Base-by-base conservation (phyloP, 805 yeast genomes). In the Hanseniaspora hatyaiensis region DNA sequence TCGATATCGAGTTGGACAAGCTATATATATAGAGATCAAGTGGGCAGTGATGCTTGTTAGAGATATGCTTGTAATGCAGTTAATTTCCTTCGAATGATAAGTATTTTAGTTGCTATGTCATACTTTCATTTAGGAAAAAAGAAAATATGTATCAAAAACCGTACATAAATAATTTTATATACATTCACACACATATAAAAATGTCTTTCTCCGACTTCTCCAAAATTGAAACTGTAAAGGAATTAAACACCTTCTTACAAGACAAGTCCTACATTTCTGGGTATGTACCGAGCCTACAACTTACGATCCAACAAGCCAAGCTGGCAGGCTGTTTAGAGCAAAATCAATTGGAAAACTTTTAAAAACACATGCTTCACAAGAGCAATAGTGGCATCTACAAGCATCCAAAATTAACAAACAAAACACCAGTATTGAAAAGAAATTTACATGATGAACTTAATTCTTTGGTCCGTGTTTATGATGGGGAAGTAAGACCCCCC, bases 211-310 rank as follows among this genome's bases (percentile, higher is more conserved):
- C 86, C 53, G 87, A 82, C 67, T 82, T 81, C 77, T 76, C 89
- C 57, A 81, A 80, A 70, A 73, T 77, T 62, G 87, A 80, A 67
- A 71, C 84, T 61, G 67, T 81, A 61, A 64, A 75, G 60, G 66
- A 84, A 66, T 80, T 88, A 67, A 80, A 88, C 83, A 75, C 75
- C 60, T 77, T 75, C 77, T 79, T 88, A 70, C 86, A 82, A 69
- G 89, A 82, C 73, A 83, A 86, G 78, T 84, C 95, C 59, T 88
- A 87, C 85, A 67, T 88, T 61, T 88, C 84, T 70, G 96, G 96
- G 95, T 85, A 82, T 70, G 95, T 83, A 45, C 45, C 15, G 13
- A 15, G 31, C 28, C 20, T 38, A 30, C 31, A 15, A 9, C 15
- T 12, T 28, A 34, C n/a, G n/a, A n/a, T n/a, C n/a, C n/a, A n/a